phyloP scores from a whole-genome alignment of 2,329 filamentous ascomycete species.

The Epichloe baconii region DNA sequence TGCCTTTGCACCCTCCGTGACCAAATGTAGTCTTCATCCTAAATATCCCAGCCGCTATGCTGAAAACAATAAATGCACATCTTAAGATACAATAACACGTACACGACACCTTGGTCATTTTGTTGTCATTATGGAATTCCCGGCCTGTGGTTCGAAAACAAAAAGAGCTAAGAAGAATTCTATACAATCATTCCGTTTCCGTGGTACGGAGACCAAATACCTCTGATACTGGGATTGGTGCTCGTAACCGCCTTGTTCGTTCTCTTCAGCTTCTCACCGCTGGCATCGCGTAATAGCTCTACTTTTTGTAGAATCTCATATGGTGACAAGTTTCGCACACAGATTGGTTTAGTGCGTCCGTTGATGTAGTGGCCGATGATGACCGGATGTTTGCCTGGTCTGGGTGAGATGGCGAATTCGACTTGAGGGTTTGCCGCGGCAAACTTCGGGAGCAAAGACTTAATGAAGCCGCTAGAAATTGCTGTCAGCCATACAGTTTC shows the following conservation, averaged over 20 bases:
- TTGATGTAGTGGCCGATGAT: constrained; percentile 90
- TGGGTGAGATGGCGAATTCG: constrained; percentile 83
- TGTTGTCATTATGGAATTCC: constrained; percentile 2
- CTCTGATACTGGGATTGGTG: constrained; percentile 53
- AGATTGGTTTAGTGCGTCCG: constrained; percentile 71
- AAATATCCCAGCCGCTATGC: constrained; percentile 17
- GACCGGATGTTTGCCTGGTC: constrained; percentile 80
- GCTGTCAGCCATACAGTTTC: background rate
- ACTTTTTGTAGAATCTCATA: constrained; percentile 73
- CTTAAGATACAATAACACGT: constrained; percentile 15
- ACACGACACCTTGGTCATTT: constrained; percentile 8
- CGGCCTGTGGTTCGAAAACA: background rate
- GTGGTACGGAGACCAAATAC: constrained; percentile 60
- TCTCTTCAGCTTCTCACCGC: constrained; percentile 57
- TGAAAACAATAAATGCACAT: constrained; percentile 9
- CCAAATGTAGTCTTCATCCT: background rate
- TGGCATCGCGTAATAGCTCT: constrained; percentile 58
- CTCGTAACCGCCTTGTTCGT: constrained; percentile 52
- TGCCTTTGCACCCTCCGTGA: background rate
- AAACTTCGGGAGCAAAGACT: constrained; percentile 61
- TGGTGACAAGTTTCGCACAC: constrained; percentile 73
- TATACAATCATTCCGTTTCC: constrained; percentile 43
- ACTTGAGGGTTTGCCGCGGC: constrained; percentile 72
- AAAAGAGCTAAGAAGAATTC: constrained; percentile 4
- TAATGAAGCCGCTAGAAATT: constrained; percentile 59